Evolutionary conservation across 768 basidiomycete genomes (phyloP), one percentile per base, ranked within the genome.

Genomic region (Suillus placidus): DNA sequence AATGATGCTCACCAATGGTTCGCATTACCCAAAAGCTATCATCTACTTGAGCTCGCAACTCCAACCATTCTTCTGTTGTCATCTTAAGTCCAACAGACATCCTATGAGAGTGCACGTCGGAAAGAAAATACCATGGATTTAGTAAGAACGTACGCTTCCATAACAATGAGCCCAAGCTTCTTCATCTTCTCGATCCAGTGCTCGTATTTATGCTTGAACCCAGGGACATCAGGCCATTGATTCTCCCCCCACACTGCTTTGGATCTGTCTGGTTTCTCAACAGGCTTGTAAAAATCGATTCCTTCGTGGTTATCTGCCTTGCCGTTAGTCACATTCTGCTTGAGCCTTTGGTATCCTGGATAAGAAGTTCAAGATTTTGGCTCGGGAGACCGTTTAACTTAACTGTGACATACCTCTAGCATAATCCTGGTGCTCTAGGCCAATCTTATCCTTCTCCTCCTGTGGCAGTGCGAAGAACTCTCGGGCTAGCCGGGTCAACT

Each of bases 11-110:
- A 90, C 92, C 94, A 64, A 97, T 92, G 5, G 90, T 80, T 6
- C 95, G 85, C 90, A 95, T 88, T 6, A 88, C 85, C 95, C 95
- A 97, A 72, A 97, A 97, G 69, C 88, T 89, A 68, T 96, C 88
- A 65, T 93, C 86, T 0, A 96, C 89, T 73, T 90, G 84, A 32
- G 74, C 72, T n/a, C 85, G 84, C 56, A 97, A 80, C 0, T 85
- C 84, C 14, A 79, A 66, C 89, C 91, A 92, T 72, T 95, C 95
- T 1, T 86, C 83, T 0, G 74, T 63, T 6, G 83, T 84, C 87
- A 94, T 85, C 12, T 91, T 91, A 7, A 97, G 79, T 8, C 94
- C 95, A 65, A 81, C 79, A 1, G 92, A 88, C 92, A 96, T 95
- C 30, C 93, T 95, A 63, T 43, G 43, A 38, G 57, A 12, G 40